Evolutionary conservation across 2,329 filamentous ascomycete species (phyloP).

Genomic region (Microthyrium microscopicum): DNA sequence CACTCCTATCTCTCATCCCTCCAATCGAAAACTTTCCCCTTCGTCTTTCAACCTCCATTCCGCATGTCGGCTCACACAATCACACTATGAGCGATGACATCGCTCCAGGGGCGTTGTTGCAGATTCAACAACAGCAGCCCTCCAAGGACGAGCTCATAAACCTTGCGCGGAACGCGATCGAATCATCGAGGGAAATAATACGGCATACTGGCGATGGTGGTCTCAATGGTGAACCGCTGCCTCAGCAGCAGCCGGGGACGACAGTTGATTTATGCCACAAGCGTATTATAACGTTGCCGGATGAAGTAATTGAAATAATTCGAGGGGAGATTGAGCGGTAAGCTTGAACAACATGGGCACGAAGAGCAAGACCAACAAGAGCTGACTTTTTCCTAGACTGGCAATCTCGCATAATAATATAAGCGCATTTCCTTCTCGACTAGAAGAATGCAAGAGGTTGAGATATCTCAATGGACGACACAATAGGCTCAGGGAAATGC

Average conservation of each 20-base stretch:
- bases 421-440: conserved; percentile 49
- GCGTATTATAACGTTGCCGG: conserved; percentile 52
- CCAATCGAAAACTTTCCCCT: too few species aligned
- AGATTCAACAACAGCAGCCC: neutral
- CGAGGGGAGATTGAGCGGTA: conserved; percentile 59
- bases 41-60: too few species aligned
- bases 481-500: conserved; percentile 54
- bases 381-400: conserved; percentile 35
- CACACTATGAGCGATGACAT: conserved; percentile 7
- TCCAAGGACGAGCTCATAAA: conserved; percentile 47
- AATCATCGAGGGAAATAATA: conserved; percentile 48
- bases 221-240: conserved; percentile 30
- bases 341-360: neutral
- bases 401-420: conserved; percentile 70
- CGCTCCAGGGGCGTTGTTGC: conserved; percentile 1
- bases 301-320: conserved; percentile 59
- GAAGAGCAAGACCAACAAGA: neutral
- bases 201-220: conserved; percentile 33
- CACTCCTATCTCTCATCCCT: too few species aligned
- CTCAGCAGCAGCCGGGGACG: conserved; percentile 48
- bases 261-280: conserved; percentile 66
- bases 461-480: conserved; percentile 68
- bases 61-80: too few species aligned
- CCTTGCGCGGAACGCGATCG: conserved; percentile 50
- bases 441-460: conserved; percentile 59